Base-by-base conservation (phyloP, 495 filamentous ascomycete genomes). In the Cercophora sp. region DNA sequence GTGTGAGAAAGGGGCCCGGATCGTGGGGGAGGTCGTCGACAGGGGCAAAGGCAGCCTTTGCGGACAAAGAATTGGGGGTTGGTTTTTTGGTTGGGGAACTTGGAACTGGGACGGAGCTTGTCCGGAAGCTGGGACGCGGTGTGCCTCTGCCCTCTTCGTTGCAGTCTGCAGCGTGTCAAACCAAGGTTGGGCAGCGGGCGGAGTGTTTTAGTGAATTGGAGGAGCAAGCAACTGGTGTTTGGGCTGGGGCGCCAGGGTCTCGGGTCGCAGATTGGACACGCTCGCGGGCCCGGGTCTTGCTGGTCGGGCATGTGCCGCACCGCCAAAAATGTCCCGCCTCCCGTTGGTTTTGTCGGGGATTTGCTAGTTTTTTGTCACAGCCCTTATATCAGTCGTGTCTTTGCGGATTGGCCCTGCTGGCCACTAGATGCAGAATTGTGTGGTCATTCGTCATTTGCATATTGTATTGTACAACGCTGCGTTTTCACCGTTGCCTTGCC, bases 51-150 rank as follows among this genome's bases (percentile, higher is more conserved):
- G 36, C 18, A 26, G 32, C 19, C 11, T 15, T 16, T 44, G 29
- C 29, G 53, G 59, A 56, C 52, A 57, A 56, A 48, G 61, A 58
- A 59, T 64, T 55, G 53, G 56, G 36, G 59, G 48, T 48, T 56
- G 51, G 31, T 22, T 60, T 31, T 48, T 36, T 39, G 29, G 50
- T 54, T 35, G 29, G 56, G 47, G 51, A 51, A 47, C 31, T 26
- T 10, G 31, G 48, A 48, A 37, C 27, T n/a, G 15, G 55, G 37
- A 37, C 32, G 23, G 50, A 48, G 24, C 27, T 47, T 24, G 18
- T 11, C 18, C 19, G 40, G 13, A 27, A 47, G 43, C 46, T 37
- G 32, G 43, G 40, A 24, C n/a, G 27, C 15, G 50, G 34, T 50
- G 31, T 51, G 50, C 18, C 41, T 47, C 25, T 48, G 19, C 3